Evolutionary conservation across 1,284 basidiomycete genomes (phyloP).

Genomic region (Chiua sp.): DNA sequence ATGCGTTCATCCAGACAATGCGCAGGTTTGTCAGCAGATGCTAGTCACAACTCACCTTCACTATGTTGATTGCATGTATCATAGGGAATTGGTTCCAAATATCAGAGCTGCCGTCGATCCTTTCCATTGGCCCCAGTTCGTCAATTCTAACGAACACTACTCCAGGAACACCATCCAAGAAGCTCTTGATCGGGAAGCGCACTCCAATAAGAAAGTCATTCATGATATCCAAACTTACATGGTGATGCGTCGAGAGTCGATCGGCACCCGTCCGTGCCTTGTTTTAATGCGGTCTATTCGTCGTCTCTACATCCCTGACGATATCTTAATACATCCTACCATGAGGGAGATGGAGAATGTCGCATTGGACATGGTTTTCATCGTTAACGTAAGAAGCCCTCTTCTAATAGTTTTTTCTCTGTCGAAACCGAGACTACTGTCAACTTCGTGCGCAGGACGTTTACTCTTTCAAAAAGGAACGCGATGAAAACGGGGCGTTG

Average conservation of each 20-base stretch:
- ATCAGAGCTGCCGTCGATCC: conserved; percentile 29
- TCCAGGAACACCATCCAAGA: conserved; percentile 29
- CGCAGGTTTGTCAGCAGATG: conserved; percentile 22
- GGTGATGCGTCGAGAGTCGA: conserved; percentile 33
- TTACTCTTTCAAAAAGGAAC: conserved; percentile 37
- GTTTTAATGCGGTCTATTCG: conserved; percentile 36
- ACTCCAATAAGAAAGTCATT: conserved; percentile 13
- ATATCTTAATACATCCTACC: conserved; percentile 24
- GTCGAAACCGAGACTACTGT: neutral
- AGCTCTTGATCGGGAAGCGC: conserved; percentile 31
- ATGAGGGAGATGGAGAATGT: conserved; percentile 35
- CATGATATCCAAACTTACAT: conserved; percentile 32
- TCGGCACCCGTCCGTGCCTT: conserved; percentile 34
- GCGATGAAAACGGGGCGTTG: conserved; percentile 30
- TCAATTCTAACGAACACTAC: conserved; percentile 25
- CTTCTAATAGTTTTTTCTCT: neutral
- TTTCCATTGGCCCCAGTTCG: conserved; percentile 37
- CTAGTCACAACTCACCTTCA: too few species aligned
- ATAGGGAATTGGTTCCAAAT: conserved; percentile 30
- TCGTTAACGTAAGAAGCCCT: conserved; percentile 29
- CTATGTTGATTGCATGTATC: neutral
- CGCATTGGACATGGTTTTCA: conserved; percentile 32
- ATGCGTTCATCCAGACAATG: conserved; percentile 29
- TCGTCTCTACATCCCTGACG: conserved; percentile 30
- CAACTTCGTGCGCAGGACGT: conserved; percentile 24